Evolutionary conservation across 2,329 filamentous ascomycete species (phyloP).

Genomic region (Penicillium sp.): DNA sequence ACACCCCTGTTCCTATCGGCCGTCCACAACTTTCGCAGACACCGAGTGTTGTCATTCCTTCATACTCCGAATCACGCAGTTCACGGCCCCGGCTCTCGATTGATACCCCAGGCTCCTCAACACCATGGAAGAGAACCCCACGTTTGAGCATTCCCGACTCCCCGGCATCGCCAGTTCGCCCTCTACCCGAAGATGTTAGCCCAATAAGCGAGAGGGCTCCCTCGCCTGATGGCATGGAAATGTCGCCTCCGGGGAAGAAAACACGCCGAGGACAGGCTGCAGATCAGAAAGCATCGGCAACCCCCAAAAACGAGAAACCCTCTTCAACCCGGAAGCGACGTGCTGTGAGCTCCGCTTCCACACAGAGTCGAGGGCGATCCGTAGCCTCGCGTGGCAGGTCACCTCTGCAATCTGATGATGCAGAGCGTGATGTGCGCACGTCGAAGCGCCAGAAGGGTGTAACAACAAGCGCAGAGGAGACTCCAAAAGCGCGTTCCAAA

Average conservation of each 20-base stretch:
- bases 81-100: slow-evolving; percentile 37
- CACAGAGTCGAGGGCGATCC: slow-evolving; percentile 38
- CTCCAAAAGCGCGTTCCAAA: slow-evolving; percentile 33
- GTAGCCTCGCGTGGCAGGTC: slow-evolving; percentile 35
- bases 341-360: slow-evolving; percentile 36
- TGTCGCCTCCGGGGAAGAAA: slow-evolving; percentile 27
- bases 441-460: slow-evolving; percentile 30
- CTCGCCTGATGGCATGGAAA: slow-evolving; percentile 36
- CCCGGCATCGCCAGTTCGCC: slow-evolving; percentile 41
- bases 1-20: slow-evolving; percentile 27
- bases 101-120: slow-evolving; percentile 41
- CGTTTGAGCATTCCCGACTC: slow-evolving; percentile 34
- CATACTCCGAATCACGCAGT: slow-evolving; percentile 25
- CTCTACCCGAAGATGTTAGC: slow-evolving; percentile 45
- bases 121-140: slow-evolving; percentile 46
- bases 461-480: slow-evolving; percentile 22
- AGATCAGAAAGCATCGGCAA: slow-evolving; percentile 18
- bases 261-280: slow-evolving; percentile 22
- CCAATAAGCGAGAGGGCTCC: slow-evolving; percentile 45
- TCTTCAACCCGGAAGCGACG: slow-evolving; percentile 28
- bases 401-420: slow-evolving; percentile 26
- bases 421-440: slow-evolving; percentile 30
- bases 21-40: slow-evolving; percentile 27
- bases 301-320: slow-evolving; percentile 29
- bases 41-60: slow-evolving; percentile 27